Evolutionary conservation across 2,329 filamentous ascomycete genomes (phyloP).

Genomic region (Neofusicoccum sp.): DNA sequence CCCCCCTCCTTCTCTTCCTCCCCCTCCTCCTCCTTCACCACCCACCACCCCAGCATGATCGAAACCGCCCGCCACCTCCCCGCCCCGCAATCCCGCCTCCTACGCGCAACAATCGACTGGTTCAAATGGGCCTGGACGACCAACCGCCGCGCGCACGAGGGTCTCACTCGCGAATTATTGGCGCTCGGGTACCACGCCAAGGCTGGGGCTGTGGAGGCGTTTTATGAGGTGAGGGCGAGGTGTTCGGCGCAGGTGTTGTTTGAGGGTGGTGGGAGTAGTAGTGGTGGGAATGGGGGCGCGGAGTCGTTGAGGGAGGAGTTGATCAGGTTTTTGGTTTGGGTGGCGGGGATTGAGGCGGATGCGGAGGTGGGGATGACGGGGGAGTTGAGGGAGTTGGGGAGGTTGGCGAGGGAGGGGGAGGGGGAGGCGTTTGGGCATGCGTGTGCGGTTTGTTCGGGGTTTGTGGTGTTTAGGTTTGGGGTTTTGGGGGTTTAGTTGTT

Average conservation of each 20-base stretch:
- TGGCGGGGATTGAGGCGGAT: neutral
- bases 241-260: neutral
- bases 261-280: neutral
- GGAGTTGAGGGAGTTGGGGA: neutral
- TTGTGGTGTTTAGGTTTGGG: constrained; percentile 10
- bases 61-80: neutral
- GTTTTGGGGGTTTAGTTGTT: neutral
- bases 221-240: neutral
- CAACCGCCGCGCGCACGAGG: neutral
- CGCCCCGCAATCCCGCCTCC: neutral
- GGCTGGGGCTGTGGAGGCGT: neutral
- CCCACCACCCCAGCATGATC: neutral
- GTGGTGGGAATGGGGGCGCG: no score
- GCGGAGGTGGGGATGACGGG: neutral
- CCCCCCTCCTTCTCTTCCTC: neutral
- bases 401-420: neutral
- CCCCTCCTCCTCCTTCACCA: neutral
- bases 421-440: neutral
- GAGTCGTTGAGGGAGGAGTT: neutral
- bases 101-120: neutral
- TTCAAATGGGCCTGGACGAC: constrained; percentile 10
- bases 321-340: neutral
- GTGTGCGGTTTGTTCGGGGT: constrained; percentile 1
- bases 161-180: neutral
- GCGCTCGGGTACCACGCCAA: neutral